Conservation (phyloP, 2,329 filamentous ascomycete species). For the Hyphodiscus sp. region DNA sequence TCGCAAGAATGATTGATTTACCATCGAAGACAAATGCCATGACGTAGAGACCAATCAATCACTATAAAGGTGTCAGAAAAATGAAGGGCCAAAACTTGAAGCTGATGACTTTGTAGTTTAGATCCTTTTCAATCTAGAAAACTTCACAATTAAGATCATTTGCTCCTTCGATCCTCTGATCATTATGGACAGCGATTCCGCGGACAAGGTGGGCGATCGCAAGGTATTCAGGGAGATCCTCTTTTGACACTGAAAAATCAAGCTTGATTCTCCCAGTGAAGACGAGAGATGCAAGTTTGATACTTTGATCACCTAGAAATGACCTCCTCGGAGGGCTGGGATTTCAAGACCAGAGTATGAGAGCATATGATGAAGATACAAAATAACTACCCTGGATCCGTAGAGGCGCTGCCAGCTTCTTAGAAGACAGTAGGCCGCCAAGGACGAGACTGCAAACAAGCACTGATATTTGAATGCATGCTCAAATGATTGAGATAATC, state of each 20-base stretch:
- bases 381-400: background rate
- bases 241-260: too few species aligned
- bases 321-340: background rate
- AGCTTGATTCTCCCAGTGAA: too few species aligned
- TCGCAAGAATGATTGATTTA: background rate
- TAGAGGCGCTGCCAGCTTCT: background rate
- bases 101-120: too few species aligned
- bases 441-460: background rate
- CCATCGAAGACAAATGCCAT: background rate
- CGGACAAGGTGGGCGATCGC: too few species aligned
- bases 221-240: too few species aligned
- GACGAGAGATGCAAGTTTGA: too few species aligned
- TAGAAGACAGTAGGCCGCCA: background rate
- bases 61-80: background rate
- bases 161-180: too few species aligned
- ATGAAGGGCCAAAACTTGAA: too few species aligned
- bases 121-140: too few species aligned
- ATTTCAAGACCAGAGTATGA: background rate
- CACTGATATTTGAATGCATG: conserved; percentile 53
- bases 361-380: background rate
- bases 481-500: conserved; percentile 53
- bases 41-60: background rate
- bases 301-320: background rate
- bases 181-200: too few species aligned
- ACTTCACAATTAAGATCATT: too few species aligned